Percentiles rank a stretch among this genome's conserved stretches.
These are phyloP conservation scores for Astraeus odoratus DNA, from an alignment of 768 basidiomycete genomes.

Conservation along the genomic window DNA sequence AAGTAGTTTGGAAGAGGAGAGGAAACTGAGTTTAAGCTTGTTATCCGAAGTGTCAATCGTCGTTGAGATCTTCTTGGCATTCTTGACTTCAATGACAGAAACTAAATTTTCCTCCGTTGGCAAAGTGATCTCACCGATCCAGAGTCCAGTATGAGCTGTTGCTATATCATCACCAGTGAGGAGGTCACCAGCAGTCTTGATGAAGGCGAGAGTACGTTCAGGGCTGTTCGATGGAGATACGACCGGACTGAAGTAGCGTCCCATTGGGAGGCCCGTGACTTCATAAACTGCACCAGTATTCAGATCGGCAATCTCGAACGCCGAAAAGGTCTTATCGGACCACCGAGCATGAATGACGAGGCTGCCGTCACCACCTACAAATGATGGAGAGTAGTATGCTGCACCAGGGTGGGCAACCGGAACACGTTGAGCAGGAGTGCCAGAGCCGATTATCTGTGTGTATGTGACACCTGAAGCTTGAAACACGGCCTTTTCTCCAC, in stretches of 20 bases:
- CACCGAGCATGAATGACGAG: constrained; percentile 61
- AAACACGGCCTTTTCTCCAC: constrained; percentile 50
- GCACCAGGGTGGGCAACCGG: constrained; percentile 42
- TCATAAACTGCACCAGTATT: constrained; percentile 37
- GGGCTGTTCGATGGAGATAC: constrained; percentile 39
- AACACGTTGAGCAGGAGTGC: constrained; percentile 29
- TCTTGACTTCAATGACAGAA: constrained; percentile 33
- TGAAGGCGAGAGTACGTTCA: constrained; percentile 49
- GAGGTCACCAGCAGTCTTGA: constrained; percentile 53
- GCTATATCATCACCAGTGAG: constrained; percentile 61
- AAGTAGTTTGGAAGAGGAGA: constrained; percentile 49
- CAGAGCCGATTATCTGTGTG: constrained; percentile 17
- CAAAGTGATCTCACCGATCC: constrained; percentile 52
- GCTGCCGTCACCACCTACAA: constrained; percentile 33
- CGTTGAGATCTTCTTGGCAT: constrained; percentile 44
- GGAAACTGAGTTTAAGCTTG: constrained; percentile 47
- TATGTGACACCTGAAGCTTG: constrained; percentile 52
- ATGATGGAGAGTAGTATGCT: constrained; percentile 64
- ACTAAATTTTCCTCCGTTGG: constrained; percentile 27
- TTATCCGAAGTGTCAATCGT: constrained; percentile 38
- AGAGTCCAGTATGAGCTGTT: constrained; percentile 56
- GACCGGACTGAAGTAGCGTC: constrained; percentile 57
- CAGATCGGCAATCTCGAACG: constrained; percentile 59
- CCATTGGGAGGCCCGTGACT: constrained; percentile 51
- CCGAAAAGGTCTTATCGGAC: constrained; percentile 57